Base-by-base conservation (phyloP, 371 early-diverging fungal species). In the Circinella umbellata region DNA sequence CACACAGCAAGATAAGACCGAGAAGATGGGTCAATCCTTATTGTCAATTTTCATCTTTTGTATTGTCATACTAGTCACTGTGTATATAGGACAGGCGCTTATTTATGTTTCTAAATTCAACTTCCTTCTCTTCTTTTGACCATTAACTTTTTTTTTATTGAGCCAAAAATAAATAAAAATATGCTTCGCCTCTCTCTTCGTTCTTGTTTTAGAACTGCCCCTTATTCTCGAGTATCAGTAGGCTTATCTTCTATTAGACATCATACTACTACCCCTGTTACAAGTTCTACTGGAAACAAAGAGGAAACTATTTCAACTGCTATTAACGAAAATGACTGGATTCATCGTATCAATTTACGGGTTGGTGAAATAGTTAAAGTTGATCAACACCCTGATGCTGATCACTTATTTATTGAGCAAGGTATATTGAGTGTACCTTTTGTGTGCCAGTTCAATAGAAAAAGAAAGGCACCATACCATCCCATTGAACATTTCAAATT, bases 391-490 rank as follows among this genome's bases (percentile, higher is more conserved):
- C 86, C 92, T 0, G 90, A 90, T 68, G 94, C 92, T 18, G 87
- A 85, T 17, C 85, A 90, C 20, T 80, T 95, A 39, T 94, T 92
- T 73, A 89, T 95, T 35, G 95, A 95, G 72, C 77, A 90, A 80
- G 82, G 88, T 81, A 42, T 42, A 42, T 42, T 42, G 3, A 9
- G 11, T 9, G 3, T 27, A 27, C 27, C 2, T 27, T 27, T 27
- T 27, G 27, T 27, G 27, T 27, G 27, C 27, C 1, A 27, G 27
- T 27, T 27, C 27, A 42, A 42, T 42, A 53, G 3, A 53, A 53
- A 53, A 13, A 53, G 5, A 53, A 18, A 2, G 5, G 15, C 53
- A 57, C 68, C 63, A 17, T 47, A 3, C 14, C n/a, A 6, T 6
- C 42, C 42, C 11, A 42, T 11, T 42, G 27, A 27, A 0, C 42